Base-by-base conservation (phyloP, 805 yeast species). In the Candida tibetensis region DNA sequence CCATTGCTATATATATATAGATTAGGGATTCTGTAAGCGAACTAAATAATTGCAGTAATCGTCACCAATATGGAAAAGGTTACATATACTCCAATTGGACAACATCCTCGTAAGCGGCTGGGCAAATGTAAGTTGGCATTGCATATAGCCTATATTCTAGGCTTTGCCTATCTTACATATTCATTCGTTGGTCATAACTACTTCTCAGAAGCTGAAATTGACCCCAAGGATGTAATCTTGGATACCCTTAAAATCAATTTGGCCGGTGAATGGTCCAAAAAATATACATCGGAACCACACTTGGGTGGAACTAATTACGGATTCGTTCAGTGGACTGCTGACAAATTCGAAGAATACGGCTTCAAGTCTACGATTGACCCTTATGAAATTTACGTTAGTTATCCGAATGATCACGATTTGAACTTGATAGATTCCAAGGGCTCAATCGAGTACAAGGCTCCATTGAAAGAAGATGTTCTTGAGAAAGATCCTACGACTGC, bases 321-420 rank as follows among this genome's bases (percentile, higher is more conserved):
- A 14, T 49, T 57, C n/a, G 72, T 72, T 8, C 68, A 77, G 23
- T 79, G 73, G 61, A 79, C 83, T 6, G 60, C 63, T 17, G 60
- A 64, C 7, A 67, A 76, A 52, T 69, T 81, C 30, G 64, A 64
- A 44, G 69, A 71, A 45, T 69, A 69, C 47, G 85, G 83, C 1
- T 70, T 77, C 38, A 57, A 66, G 16, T 37, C 53, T 8, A 40
- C 50, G 7, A 51, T 74, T 4, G 84, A 80, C 44, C 67, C 71
- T 14, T 82, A 79, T 55, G 79, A 81, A 41, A 66, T 78, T 1
- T 77, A 74, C 64, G 63, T 78, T 21, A 76, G 74, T 41, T 66
- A 66, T 30, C 85, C 82, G 2, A 57, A 68, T 4, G 72, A 69
- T 18, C 74, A 71, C 22, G 67, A 52, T 16, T 56, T 77, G 43